Base-by-base conservation (phyloP, 1,139 yeast species). In the Hemisphaericaspora xylofermentans region DNA sequence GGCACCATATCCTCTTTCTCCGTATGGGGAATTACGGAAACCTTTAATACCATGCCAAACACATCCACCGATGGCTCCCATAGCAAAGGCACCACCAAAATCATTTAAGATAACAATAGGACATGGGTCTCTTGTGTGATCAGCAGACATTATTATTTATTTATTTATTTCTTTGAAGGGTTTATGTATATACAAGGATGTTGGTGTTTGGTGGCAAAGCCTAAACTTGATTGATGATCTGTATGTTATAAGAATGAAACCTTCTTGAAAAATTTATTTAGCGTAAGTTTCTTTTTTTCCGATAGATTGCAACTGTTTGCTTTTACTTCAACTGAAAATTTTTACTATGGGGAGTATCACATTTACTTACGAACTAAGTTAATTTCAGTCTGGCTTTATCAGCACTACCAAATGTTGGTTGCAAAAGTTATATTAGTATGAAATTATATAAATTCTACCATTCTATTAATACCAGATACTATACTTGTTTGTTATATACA, bases 41-140 rank as follows among this genome's bases (percentile, higher is more conserved):
- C 99, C 99, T 64, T 94, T 93, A 60, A 93, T 86, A 60, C 98
- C 97, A 73, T 93, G 98, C 98, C 98, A 93, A 50, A 94, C 84
- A 56, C 94, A 83, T 51, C 99, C 99, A 71, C 98, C 98, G 59
- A 93, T 87, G 54, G 82, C 84, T 68, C 99, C 99, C 98, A 93
- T 91, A 58, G 98, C 83, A 59, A 89, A 93, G 44, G 98, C 98
- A 63, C 98, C 98, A 58, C 99, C 99, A 58, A 93, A 93, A 74
- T 93, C 99, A 67, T 84, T 91, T 52, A 93, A 72, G 54, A 93
- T 89, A 49, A 93, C 98, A 53, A 91, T 80, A 46, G 98, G 99
- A 73, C 99, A 93, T 57, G 99, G 99, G 64, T 93, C 99, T 81
- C 98, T 87, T 35, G 96, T 81, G 68, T 93, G 98, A 72, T 94